A percentile compares a stretch with the other conserved stretches of the same genome.
These are phyloP conservation scores for Candida loeiensis DNA, from an alignment of 805 yeast genomes.

Conservation along the genomic window DNA sequence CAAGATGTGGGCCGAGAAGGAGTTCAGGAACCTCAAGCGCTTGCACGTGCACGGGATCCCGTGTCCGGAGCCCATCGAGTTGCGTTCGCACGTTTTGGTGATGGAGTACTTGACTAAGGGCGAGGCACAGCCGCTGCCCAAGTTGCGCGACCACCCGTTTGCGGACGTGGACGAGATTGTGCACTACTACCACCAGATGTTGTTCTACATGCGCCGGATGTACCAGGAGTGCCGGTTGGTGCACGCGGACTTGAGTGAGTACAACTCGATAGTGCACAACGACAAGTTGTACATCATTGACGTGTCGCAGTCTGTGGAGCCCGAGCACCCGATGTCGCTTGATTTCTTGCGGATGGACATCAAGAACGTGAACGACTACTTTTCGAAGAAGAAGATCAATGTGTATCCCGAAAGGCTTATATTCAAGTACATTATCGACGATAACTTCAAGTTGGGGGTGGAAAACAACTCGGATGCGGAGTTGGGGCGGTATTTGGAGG, in stretches of 20 bases:
- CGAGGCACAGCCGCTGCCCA: constrained; percentile 87
- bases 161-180: constrained; percentile 62
- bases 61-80: constrained; percentile 89
- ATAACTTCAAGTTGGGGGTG: constrained; percentile 34
- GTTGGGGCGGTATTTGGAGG: constrained; percentile 40
- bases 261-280: constrained; percentile 83
- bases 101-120: constrained; percentile 87
- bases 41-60: constrained; percentile 75
- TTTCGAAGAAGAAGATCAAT: constrained; percentile 63
- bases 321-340: constrained; percentile 94
- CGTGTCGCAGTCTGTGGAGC: constrained; percentile 96
- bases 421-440: constrained; percentile 70
- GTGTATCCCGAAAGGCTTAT: constrained; percentile 79
- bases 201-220: constrained; percentile 80
- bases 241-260: constrained; percentile 96
- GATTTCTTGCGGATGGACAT: constrained; percentile 97
- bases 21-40: constrained; percentile 87
- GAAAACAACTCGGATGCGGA: constrained; percentile 40
- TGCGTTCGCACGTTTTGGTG: constrained; percentile 84
- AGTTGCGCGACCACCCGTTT: constrained; percentile 79
- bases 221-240: constrained; percentile 86
- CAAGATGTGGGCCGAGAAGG: constrained; percentile 97
- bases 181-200: constrained; percentile 69
- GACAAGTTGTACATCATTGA: constrained; percentile 82
- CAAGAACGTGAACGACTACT: constrained; percentile 89